Evolutionary conservation across 495 filamentous ascomycete species (phyloP), one percentile per base, ranked within the genome.

Genomic region (Penicillium salamii): DNA sequence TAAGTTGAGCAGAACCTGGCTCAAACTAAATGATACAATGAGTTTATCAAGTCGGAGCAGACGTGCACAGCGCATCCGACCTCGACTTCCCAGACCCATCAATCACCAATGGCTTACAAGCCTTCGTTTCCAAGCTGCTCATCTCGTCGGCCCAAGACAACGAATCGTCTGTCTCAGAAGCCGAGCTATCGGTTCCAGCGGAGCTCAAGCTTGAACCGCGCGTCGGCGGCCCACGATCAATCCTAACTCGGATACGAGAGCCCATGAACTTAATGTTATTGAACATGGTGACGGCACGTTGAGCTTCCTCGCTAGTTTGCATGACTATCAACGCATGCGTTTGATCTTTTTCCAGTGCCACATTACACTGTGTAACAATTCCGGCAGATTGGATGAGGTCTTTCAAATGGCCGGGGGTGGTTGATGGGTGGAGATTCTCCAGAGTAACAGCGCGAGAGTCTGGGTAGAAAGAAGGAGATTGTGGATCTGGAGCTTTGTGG

Each of bases 261-360:
- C 62, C 65, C 60, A 65, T 62, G 54, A 70, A 71, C 8, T 42
- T 42, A 31, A 59, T 39, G 7, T 68, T 68, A 51, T 73, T 68
- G 35, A 65, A 61, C 33, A 59, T 53, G 7, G 44, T 42, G 9
- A 67, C 57, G 7, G 59, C 67, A 2, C 59, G 58, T 40, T 65
- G 63, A 21, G 71, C 70, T 19, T 71, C 66, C 0, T 73, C 69
- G n/a, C 46, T 48, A 17, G 50, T 65, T 20, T 44, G 58, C 50
- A 73, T 64, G n/a, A 64, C 68, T 3, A 66, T 52, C 12, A 58
- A 63, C 11, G 62, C 71, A 18, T 61, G 60, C 15, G 53, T 49
- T 19, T 60, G 66, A 44, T 46, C 52, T 37, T 58, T 40, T 12
- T 31, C 37, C 5, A 52, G 37, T 5, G 50, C 21, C 5, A 74